Evolutionary conservation across 805 yeast genomes (phyloP), one percentile per base, ranked within the genome.

Genomic region (Torulaspora gathmanii): DNA sequence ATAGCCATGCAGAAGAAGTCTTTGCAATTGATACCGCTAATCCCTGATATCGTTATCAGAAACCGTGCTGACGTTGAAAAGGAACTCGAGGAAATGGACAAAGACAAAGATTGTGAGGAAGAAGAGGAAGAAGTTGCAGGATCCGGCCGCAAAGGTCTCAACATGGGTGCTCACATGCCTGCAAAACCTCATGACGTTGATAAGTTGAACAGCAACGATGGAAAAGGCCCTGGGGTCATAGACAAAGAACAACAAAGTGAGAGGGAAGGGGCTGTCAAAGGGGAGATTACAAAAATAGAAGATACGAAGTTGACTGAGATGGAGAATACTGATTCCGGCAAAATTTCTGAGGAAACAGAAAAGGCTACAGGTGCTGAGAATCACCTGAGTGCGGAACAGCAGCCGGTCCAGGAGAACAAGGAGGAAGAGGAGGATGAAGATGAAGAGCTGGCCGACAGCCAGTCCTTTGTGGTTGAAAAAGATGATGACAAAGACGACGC

Each of bases 1-100:
- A 67, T 86, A 38, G 96, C 97, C 1, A 95, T 93, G 99, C 95
- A 89, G 56, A 88, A 88, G 66, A 87, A 86, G 60, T 81, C 98
- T 0, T 62, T 79, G 42, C 74, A 80, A 37, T 71, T 93, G 42
- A 75, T 80, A 5, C 95, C 96, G 0, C 69, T 87, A 49, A 91
- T 93, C 31, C 99, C 99, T 0, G 95, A 93, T 57, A 86, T 93
- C 42, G 74, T 78, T 0, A 76, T 93, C 4, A 73, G 89, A 53
- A 88, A 78, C 56, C 66, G 91, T 38, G 70, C 82, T 0, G 93
- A 85, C 41, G 77, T 83, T 6, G 93, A 85, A 53, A 73, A 70
- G 51, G 90, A 83, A 55, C 79, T 82, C 22, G 77, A 74, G 17
- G 69, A 64, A 25, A 45, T 59, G 38, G 71, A 69, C 4, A 64